Evolutionary conservation across 2,329 filamentous ascomycete species (phyloP).

Genomic region (Alternaria sp.): DNA sequence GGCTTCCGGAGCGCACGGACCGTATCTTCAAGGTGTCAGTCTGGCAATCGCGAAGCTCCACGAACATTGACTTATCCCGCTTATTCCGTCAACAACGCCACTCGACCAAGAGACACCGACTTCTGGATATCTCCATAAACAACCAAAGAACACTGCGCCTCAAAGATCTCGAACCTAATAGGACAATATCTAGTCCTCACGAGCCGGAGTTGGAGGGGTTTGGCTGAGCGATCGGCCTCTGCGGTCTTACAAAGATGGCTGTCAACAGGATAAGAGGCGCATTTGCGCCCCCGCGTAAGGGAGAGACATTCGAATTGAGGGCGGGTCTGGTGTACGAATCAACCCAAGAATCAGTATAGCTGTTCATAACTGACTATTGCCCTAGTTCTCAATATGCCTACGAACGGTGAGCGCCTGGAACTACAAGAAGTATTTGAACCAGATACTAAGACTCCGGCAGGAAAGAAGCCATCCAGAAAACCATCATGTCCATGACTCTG

Average conservation of each 20-base stretch:
- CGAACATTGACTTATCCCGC: conserved; percentile 24
- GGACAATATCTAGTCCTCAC: conserved; percentile 9
- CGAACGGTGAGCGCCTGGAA: conserved; percentile 68
- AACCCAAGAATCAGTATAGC: conserved; percentile 14
- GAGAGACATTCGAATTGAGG: conserved; percentile 96
- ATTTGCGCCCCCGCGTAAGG: conserved; percentile 91
- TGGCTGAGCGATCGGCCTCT: conserved; percentile 43
- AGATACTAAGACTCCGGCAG: conserved; percentile 58
- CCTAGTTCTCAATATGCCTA: conserved; percentile 94
- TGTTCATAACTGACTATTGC: conserved; percentile 48
- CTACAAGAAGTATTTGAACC: not conserved
- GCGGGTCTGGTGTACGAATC: conserved; percentile 76
- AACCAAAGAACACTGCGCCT: conserved; percentile 12
- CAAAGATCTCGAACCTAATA: conserved; percentile 2
- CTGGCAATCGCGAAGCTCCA: conserved; percentile 40
- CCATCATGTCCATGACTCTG: conserved; percentile 99
- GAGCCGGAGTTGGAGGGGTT: conserved; percentile 47
- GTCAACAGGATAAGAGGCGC: conserved; percentile 96
- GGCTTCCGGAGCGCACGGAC: conserved; percentile 30
- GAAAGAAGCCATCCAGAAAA: conserved; percentile 99
- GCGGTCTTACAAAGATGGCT: conserved; percentile 69
- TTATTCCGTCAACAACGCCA: conserved; percentile 19
- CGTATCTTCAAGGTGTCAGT: conserved; percentile 41
- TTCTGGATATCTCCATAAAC: not conserved
- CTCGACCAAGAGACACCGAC: conserved; percentile 8